Evolutionary conservation across 805 yeast species (phyloP).

Genomic region (Candida orba): DNA sequence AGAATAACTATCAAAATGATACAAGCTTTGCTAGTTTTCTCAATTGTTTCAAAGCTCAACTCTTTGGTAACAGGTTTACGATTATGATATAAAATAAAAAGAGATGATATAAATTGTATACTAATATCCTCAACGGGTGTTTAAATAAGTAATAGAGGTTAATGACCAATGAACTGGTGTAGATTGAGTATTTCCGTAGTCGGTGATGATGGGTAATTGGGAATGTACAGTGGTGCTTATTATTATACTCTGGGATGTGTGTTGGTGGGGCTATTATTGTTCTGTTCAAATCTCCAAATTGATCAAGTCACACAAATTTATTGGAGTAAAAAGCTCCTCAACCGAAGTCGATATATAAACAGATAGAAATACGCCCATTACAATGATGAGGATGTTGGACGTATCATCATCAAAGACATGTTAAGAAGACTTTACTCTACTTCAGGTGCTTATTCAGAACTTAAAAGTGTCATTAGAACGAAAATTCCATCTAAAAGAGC

Average conservation of each 20-base stretch:
- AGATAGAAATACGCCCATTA: background rate
- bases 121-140: conserved; percentile 9
- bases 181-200: background rate
- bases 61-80: conserved; percentile 7
- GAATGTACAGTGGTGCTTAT: too few species aligned
- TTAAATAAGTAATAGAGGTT: background rate
- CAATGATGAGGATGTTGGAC: background rate
- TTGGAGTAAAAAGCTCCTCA: background rate
- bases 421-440: conserved; percentile 11
- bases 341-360: background rate
- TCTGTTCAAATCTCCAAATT: background rate
- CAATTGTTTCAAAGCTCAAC: conserved; percentile 6
- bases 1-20: too few species aligned
- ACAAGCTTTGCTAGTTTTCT: background rate
- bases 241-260: too few species aligned
- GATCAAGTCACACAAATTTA: background rate
- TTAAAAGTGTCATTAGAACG: background rate
- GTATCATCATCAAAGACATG: background rate
- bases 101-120: conserved; percentile 1
- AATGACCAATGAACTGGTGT: conserved; percentile 1
- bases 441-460: conserved; percentile 8
- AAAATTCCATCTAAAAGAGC: conserved; percentile 36
- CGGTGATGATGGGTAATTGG: too few species aligned
- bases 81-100: background rate
- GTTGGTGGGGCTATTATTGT: too few species aligned